Base-by-base conservation (phyloP, 2,329 filamentous ascomycete genomes). In the Rasamsonia emersonii region DNA sequence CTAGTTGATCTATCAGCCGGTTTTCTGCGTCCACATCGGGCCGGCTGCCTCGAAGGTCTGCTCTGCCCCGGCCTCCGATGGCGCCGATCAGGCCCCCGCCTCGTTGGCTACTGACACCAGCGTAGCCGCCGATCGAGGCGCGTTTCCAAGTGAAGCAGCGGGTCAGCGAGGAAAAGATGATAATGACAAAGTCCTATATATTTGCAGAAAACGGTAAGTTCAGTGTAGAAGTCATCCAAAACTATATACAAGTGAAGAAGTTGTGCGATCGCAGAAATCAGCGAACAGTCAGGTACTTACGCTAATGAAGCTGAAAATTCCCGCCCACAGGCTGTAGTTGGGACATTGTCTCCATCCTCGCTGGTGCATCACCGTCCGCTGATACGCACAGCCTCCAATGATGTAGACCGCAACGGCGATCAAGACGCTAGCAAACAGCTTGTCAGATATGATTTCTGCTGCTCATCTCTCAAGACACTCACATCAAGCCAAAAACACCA, bases 341-440 rank as follows among this genome's bases (percentile, higher is more conserved):
- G 91, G 91, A 46, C 95, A 66, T 59, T 98, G 91, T 46, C 84
- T 77, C 91, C 89, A 96, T 28, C 91, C 91, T 40, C 91, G 74
- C 47, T 93, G 86, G 56, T 98, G 85, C 61, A 88, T 81, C 36
- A 98, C 88, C 18, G 86, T 93, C 38, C 91, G 77, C 60, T 95
- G 89, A 67, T 96, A 98, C 41, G 94, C 86, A 47, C 93, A 82
- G 50, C 91, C 91, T 45, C 91, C 91, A 21, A 93, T 73, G 34
- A 94, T 67, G 60, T 98, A 98, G 14, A 91, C 91, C 7, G 89
- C 64, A 21, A 95, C 71, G 7, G 88, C 83, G 32, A 81, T 78
- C 24, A 75, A 50, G n/a, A 64, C 64, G 40, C 65, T 68, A 36
- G 9, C 39, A 11, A 8, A 18, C 18, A 13, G 9, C 10, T 9